Evolutionary conservation across 2,329 filamentous ascomycete species (phyloP), one percentile per base, ranked within the genome.

Genomic region (Penicillium janthinellum): DNA sequence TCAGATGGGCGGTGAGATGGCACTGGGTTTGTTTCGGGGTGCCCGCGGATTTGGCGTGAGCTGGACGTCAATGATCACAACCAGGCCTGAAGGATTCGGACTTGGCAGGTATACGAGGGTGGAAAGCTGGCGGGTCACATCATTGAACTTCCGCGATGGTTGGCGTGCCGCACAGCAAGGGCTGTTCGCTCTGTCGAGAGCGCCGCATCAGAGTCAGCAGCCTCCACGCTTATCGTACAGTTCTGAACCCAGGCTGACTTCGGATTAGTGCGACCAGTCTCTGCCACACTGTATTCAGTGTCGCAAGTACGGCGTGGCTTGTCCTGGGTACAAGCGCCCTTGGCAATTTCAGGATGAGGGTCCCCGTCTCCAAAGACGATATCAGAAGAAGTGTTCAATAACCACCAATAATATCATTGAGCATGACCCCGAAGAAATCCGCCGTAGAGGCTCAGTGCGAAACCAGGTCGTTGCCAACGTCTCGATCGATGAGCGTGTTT

Each of bases 331-430:
- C 28, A 53, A 44, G 39, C 55, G 55, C 20, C 38, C 48, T 31
- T 53, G 47, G 55, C 47, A 52, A 52, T 57, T 57, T 15, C 47
- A 57, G 20, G 55, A 57, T 49, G 55, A 57, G 39, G 55, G 55
- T 4, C 55, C 55, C 12, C 55, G 48, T 53, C 55, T 57, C 25
- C 47, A 57, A 20, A 45, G 20, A 31, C 48, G 28, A 14, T 57
- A 52, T 47, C 37, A 51, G 28, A 57, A 53, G 39, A 34, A 52
- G 17, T 28, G 31, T 8, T 20, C 48, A 20, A 28, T 14, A 20
- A n/a, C 34, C 28, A 10, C 17, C 20, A 8, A 39, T 47, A 47
- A 31, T 47, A 20, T 31, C 14, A 15, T 22, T 10, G 39, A 53
- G 31, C 41, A 41, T 15, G 17, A 57, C 5, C 47, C 25, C 14